These are phyloP conservation scores for Paramecium caudatum DNA, from an alignment of 73 alveolate species.

Conservation along the genomic window DNA sequence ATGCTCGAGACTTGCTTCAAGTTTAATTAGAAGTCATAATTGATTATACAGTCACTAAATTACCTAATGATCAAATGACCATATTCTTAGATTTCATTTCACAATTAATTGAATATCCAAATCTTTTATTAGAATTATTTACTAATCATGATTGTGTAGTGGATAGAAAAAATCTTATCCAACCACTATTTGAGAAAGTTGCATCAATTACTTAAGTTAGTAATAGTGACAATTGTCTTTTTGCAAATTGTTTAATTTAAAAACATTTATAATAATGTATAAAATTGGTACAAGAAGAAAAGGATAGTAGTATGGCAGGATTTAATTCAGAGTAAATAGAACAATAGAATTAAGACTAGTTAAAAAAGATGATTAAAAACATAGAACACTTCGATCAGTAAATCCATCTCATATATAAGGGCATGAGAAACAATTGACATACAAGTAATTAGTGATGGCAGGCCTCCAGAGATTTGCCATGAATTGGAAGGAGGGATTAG, in stretches of 20 bases:
- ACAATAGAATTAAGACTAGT: neutral
- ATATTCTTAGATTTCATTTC: conserved; percentile 85
- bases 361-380: conserved; percentile 13
- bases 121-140: conserved; percentile 88
- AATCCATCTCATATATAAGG: conserved; percentile 3
- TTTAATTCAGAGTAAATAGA: conserved; percentile 29
- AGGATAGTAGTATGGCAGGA: conserved; percentile 12
- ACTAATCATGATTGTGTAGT: conserved; percentile 96
- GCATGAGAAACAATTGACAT: conserved; percentile 27
- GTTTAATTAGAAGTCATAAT: conserved; percentile 59
- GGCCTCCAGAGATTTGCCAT: neutral
- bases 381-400: conserved; percentile 43
- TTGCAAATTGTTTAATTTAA: conserved; percentile 20
- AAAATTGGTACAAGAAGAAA: neutral
- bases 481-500: conserved; percentile 43
- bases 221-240: neutral
- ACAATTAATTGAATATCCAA: conserved; percentile 84
- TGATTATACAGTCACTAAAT: conserved; percentile 79
- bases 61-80: neutral
- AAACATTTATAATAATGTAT: neutral
- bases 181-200: conserved; percentile 1
- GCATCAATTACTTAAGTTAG: neutral
- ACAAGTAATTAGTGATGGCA: neutral
- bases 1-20: conserved; percentile 84
- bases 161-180: conserved; percentile 83